Base-by-base conservation (phyloP, 2,329 filamentous ascomycete genomes). In the Penicillium sp. region DNA sequence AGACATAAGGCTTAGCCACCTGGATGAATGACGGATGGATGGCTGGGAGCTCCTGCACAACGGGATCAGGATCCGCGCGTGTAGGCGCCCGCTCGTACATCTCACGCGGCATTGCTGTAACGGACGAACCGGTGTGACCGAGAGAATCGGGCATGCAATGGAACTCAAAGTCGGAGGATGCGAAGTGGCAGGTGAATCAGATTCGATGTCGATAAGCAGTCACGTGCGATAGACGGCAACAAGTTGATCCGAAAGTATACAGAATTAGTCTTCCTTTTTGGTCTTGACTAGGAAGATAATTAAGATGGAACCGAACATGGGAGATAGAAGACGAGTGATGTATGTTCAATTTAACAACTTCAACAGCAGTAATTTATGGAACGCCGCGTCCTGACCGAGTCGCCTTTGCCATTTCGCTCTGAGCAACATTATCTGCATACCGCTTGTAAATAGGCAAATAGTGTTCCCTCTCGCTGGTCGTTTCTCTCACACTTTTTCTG, bases 1-100 rank as follows among this genome's bases (percentile, higher is more conserved):
- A 87, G 57, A 90, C 83, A 74, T 93, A 97, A 52, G 90, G 89
- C 61, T 83, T 81, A 51, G 84, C 82, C 51, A 86, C 78, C 64
- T 84, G 81, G 56, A 86, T 85, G 63, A 81, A 84, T 18, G 82
- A 85, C 1, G 83, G 83, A 65, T 86, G 82, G 21, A 83, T 84
- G 13, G 79, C 77, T 45, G 69, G 64, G n/a, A 63, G 63, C 29
- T 66, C 60, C 5, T 62, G 60, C 2, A 53, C 16, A 8, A 36
- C 39, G 0, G 50, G 44, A 24, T 62, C 64, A 9, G 51, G 16
- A 23, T 45, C 47, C 31, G 61, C 38, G 26, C 42, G 46, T 21
- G 45, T 49, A 26, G 42, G 56, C 28, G 42, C 52, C 28, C 54
- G 45, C 34, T 59, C 60, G 21, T 60, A 55, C 47, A 51, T 59